Conservation (phyloP, 2,329 filamentous ascomycete genomes). For the Mariannaea elegans region DNA sequence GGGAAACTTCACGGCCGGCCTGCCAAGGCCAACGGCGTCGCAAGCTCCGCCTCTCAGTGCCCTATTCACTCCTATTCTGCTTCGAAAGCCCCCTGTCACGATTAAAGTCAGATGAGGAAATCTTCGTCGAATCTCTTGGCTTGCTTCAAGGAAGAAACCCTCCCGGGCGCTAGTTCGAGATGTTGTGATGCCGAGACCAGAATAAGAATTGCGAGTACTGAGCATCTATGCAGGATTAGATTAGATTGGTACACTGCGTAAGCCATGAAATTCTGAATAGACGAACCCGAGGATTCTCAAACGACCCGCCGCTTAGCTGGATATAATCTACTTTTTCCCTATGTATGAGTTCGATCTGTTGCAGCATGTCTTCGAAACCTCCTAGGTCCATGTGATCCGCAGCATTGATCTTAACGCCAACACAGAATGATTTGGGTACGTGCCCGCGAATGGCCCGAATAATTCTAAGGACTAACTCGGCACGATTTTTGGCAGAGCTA, state of each 20-base stretch:
- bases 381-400: neutral
- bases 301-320: neutral
- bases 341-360: neutral
- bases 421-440: neutral
- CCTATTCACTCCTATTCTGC: neutral
- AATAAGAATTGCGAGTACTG: neutral
- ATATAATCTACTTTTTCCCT: neutral
- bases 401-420: conserved; percentile 6
- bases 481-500: neutral
- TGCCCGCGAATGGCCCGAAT: neutral
- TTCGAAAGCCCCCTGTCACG: neutral
- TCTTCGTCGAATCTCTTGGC: neutral
- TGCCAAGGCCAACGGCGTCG: neutral
- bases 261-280: neutral
- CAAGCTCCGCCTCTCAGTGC: neutral
- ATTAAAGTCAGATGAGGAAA: neutral
- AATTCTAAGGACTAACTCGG: neutral
- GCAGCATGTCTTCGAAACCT: neutral
- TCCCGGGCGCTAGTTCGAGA: neutral
- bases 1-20: neutral
- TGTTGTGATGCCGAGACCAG: neutral
- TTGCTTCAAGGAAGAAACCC: neutral
- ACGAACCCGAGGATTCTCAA: neutral
- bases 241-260: neutral
- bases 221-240: neutral